phyloP scores from a whole-genome alignment of 495 filamentous ascomycete genomes.

The Penicillium cosmopolitanum region DNA sequence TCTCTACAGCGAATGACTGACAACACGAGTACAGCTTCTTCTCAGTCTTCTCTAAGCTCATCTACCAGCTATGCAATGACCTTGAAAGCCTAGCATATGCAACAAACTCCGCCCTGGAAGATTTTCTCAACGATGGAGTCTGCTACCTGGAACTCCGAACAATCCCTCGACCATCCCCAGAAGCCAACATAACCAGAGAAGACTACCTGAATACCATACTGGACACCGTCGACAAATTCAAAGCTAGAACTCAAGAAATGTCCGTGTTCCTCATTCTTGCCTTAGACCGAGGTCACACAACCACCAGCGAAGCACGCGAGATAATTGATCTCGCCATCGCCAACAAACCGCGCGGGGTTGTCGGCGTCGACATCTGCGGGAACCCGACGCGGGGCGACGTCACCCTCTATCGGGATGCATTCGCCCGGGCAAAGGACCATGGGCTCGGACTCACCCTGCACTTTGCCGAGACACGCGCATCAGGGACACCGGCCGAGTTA shows the following conservation, averaged over 20 bases:
- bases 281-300: constrained; percentile 67
- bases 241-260: constrained; percentile 39
- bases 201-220: constrained; percentile 71
- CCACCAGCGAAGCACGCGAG: constrained; percentile 56
- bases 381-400: constrained; percentile 69
- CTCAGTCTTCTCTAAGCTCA: constrained; percentile 75
- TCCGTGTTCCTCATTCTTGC: constrained; percentile 71
- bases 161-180: constrained; percentile 67
- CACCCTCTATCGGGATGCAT: constrained; percentile 56
- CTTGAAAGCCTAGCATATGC: constrained; percentile 58
- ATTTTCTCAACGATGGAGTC: constrained; percentile 74
- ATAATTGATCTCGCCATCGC: constrained; percentile 65
- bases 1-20: constrained; percentile 9
- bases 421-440: constrained; percentile 54
- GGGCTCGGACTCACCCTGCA: constrained; percentile 72
- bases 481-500: constrained; percentile 60
- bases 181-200: constrained; percentile 56
- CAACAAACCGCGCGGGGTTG: constrained; percentile 60
- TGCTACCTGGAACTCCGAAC: constrained; percentile 82
- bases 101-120: constrained; percentile 68
- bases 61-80: constrained; percentile 72
- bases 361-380: constrained; percentile 82
- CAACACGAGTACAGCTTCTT: constrained; percentile 60
- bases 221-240: constrained; percentile 55
- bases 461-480: constrained; percentile 69